Evolutionary conservation across 73 alveolate genomes (phyloP).

Genomic region (Tetrahymena borealis): DNA sequence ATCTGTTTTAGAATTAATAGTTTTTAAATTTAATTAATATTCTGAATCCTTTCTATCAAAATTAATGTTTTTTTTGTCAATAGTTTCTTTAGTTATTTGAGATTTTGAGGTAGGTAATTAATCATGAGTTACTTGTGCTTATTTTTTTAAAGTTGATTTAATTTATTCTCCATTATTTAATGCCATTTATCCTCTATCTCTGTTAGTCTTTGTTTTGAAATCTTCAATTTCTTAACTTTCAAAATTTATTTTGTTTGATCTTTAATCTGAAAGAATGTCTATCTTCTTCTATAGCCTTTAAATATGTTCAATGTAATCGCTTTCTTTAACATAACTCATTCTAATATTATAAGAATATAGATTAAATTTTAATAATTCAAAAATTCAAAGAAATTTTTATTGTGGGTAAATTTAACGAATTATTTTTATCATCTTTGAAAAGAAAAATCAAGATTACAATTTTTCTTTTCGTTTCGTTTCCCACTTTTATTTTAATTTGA

Average conservation of each 20-base stretch:
- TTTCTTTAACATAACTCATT: background rate
- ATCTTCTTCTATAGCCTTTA: background rate
- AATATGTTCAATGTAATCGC: background rate
- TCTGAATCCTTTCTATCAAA: background rate
- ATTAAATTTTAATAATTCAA: background rate
- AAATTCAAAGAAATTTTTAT: too few species aligned
- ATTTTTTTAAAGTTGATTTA: background rate
- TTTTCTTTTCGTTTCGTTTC: too few species aligned
- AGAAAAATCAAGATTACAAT: too few species aligned
- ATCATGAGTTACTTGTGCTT: background rate
- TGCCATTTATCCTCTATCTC: background rate
- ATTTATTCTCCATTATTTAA: background rate
- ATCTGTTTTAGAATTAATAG: background rate
- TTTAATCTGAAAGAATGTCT: background rate
- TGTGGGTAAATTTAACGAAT: too few species aligned
- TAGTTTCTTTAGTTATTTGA: background rate
- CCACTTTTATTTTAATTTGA: too few species aligned
- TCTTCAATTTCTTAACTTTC: background rate
- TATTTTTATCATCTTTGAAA: too few species aligned
- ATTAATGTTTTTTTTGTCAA: background rate
- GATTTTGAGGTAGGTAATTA: background rate
- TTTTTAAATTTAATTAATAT: background rate
- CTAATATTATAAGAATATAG: background rate
- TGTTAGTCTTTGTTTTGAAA: background rate
- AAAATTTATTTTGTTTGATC: background rate